phyloP scores from a whole-genome alignment of 2,329 filamentous ascomycete genomes.

The Aspergillus brunneoviolaceus region DNA sequence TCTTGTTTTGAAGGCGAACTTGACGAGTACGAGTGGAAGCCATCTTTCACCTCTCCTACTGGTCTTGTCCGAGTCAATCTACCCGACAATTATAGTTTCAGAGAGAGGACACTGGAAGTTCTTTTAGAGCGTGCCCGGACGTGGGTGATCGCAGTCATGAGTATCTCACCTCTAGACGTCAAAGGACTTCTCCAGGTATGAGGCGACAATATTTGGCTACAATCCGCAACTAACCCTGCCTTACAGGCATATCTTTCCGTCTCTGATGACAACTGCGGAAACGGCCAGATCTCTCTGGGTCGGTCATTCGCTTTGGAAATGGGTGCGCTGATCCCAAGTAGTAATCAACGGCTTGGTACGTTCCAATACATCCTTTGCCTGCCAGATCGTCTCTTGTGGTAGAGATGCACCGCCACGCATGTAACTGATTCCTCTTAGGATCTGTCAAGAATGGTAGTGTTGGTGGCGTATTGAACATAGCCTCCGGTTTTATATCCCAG shows the following conservation, averaged over 20 bases:
- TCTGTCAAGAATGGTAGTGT: conserved; percentile 75
- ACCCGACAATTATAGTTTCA: conserved; percentile 87
- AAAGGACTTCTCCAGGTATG: conserved; percentile 77
- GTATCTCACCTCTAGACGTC: conserved; percentile 84
- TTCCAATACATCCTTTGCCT: not conserved
- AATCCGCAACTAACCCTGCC: not conserved
- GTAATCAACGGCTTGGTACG: conserved; percentile 74
- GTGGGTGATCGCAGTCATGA: conserved; percentile 80
- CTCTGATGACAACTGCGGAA: conserved; percentile 85
- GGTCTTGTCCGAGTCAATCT: conserved; percentile 81
- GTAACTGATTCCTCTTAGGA: conserved; percentile 24
- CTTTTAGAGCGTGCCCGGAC: conserved; percentile 73
- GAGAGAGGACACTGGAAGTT: conserved; percentile 73
- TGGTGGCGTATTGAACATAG: conserved; percentile 77
- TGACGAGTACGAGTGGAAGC: conserved; percentile 85
- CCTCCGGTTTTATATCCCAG: conserved; percentile 93
- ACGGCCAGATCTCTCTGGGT: conserved; percentile 88
- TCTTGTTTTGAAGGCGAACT: conserved; percentile 93
- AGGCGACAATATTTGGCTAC: not conserved
- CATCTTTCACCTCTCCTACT: conserved; percentile 73
- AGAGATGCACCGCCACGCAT: not conserved
- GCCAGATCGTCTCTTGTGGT: not conserved
- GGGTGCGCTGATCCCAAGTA: conserved; percentile 79
- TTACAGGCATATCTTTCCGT: conserved; percentile 86
- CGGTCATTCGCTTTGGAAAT: conserved; percentile 93